A percentile compares a stretch with the other conserved stretches of the same genome.
Evolutionary conservation across 345 rosid genomes (phyloP).

Genomic region (Salix arbutifolia): DNA sequence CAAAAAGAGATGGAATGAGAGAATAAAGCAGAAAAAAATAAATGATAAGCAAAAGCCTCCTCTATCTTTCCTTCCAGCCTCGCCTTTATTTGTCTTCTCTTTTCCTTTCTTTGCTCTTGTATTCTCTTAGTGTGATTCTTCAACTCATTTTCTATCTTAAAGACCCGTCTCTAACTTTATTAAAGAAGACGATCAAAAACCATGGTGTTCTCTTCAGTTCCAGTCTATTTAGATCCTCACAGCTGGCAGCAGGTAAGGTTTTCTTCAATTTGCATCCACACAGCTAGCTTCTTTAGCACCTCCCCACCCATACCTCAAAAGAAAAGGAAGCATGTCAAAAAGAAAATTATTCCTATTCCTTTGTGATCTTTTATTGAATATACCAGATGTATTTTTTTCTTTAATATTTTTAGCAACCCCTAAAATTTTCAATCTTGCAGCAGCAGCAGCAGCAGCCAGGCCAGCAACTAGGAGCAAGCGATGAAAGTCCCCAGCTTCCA

Average conservation of each 20-base stretch:
- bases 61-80: conserved; percentile 20
- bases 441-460: conserved; percentile 25
- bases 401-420: conserved; percentile 5
- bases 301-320: background rate
- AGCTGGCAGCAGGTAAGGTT: conserved; percentile 67
- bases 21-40: conserved; percentile 21
- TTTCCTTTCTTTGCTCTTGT: conserved; percentile 43
- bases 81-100: conserved; percentile 23
- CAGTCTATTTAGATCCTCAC: conserved; percentile 59
- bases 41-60: conserved; percentile 27
- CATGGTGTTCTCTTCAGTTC: conserved; percentile 70
- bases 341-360: conserved; percentile 58
- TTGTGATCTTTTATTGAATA: conserved; percentile 45
- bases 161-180: conserved; percentile 62
- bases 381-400: conserved; percentile 32
- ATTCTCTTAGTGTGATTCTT: conserved; percentile 55
- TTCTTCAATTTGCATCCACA: conserved; percentile 29
- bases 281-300: conserved; percentile 2
- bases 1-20: conserved; percentile 37
- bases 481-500: conserved; percentile 43
- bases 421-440: conserved; percentile 21
- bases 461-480: conserved; percentile 26
- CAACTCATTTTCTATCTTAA: conserved; percentile 51
- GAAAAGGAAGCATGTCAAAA: conserved; percentile 17
- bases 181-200: conserved; percentile 41